Conservation (phyloP, 2,329 filamentous ascomycete species). For the Aspergillus sp. region DNA sequence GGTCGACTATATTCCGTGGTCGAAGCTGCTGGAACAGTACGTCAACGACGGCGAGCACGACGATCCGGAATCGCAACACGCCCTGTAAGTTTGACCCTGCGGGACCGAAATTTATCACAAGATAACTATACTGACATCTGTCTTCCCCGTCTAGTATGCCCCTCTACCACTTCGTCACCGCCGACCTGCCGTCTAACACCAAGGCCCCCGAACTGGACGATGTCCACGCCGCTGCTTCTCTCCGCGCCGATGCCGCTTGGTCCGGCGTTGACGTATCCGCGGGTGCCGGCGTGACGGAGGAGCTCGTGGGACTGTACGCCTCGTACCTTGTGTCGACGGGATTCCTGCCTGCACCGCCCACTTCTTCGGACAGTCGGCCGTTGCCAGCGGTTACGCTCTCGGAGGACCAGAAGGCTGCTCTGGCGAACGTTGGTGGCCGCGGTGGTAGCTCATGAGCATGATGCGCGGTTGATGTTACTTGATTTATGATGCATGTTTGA, state of each 20-base stretch:
- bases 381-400: slow-evolving; percentile 49
- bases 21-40: slow-evolving; percentile 64
- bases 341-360: slow-evolving; percentile 53
- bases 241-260: slow-evolving; percentile 63
- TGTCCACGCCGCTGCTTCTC: slow-evolving; percentile 61
- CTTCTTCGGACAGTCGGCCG: slow-evolving; percentile 18
- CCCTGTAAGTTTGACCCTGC: slow-evolving; percentile 49
- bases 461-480: background rate
- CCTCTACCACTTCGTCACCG: slow-evolving; percentile 70
- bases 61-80: slow-evolving; percentile 62
- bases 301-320: slow-evolving; percentile 63
- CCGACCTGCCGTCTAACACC: slow-evolving; percentile 67
- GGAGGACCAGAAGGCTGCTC: slow-evolving; percentile 48
- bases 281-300: slow-evolving; percentile 57
- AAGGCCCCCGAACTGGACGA: slow-evolving; percentile 75
- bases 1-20: slow-evolving; percentile 69
- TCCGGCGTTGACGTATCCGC: slow-evolving; percentile 57
- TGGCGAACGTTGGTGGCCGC: slow-evolving; percentile 54
- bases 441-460: slow-evolving; percentile 35
- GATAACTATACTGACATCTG: slow-evolving; percentile 1
- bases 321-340: slow-evolving; percentile 62
- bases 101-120: background rate
- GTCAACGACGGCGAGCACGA: slow-evolving; percentile 59
- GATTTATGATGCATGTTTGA: background rate
- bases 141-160: slow-evolving; percentile 52